Evolutionary conservation across 2,329 filamentous ascomycete species (phyloP).

Genomic region (Metarhizium brunneum): DNA sequence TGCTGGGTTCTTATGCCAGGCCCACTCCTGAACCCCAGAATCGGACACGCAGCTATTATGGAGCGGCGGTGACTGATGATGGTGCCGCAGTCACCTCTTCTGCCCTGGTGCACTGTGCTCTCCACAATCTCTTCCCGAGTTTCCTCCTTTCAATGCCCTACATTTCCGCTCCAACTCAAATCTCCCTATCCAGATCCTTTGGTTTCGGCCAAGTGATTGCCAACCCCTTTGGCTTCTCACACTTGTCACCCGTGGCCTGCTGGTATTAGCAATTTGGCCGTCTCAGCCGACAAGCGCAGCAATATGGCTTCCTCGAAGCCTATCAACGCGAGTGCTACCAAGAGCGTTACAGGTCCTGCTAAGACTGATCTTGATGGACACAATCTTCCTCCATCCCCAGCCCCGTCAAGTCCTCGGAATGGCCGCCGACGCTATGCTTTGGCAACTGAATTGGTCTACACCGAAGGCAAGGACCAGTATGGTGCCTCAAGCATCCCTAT

Average conservation of each 20-base stretch:
- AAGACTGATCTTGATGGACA: slow-evolving; percentile 74
- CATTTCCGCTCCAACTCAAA: not conserved
- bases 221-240: not conserved
- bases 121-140: not conserved
- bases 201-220: not conserved
- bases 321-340: not conserved
- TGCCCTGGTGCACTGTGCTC: not conserved
- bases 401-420: slow-evolving; percentile 80
- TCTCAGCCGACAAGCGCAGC: not conserved
- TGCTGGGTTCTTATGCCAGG: not conserved
- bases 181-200: not conserved
- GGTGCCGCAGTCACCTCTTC: not conserved
- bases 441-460: slow-evolving; percentile 93
- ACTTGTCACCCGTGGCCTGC: not conserved
- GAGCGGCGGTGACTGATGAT: not conserved
- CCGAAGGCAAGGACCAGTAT: slow-evolving; percentile 93
- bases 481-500: slow-evolving; percentile 94
- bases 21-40: not conserved
- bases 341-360: slow-evolving; percentile 8
- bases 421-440: slow-evolving; percentile 80
- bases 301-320: slow-evolving; percentile 1
- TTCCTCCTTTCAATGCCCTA: not conserved
- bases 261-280: not conserved
- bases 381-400: slow-evolving; percentile 80
- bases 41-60: not conserved